Conservation (phyloP, 805 yeast species). For the Metschnikowia shivogae region DNA sequence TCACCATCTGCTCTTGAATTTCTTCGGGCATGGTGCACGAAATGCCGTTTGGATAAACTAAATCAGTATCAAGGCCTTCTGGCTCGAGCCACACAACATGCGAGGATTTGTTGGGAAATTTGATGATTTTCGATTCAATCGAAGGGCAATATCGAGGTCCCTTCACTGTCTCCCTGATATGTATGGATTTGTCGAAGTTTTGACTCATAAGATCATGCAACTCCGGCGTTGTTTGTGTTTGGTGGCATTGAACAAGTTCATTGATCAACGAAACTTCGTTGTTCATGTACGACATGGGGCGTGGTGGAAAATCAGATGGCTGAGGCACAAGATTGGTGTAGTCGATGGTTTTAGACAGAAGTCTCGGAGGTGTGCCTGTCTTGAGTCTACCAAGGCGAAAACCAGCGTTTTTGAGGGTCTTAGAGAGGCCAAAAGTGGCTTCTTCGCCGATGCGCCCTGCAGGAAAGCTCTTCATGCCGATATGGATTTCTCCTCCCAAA, state of each 20-base stretch:
- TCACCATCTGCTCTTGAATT: constrained; percentile 70
- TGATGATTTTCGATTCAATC: constrained; percentile 79
- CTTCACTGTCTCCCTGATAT: constrained; percentile 86
- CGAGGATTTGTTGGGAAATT: constrained; percentile 68
- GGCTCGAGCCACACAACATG: constrained; percentile 96
- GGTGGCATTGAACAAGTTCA: constrained; percentile 64
- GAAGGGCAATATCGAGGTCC: constrained; percentile 99
- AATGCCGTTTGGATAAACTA: constrained; percentile 96
- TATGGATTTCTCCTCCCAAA: constrained; percentile 88
- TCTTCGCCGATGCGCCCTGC: constrained; percentile 93
- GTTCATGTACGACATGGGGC: constrained; percentile 85
- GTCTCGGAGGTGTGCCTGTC: constrained; percentile 96
- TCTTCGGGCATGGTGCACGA: constrained; percentile 96
- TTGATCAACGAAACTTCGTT: constrained; percentile 55
- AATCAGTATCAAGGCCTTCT: constrained; percentile 81
- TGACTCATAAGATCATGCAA: constrained; percentile 65
- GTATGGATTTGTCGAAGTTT: constrained; percentile 80
- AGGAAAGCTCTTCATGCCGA: constrained; percentile 75
- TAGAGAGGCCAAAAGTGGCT: constrained; percentile 85
- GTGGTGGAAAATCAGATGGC: constrained; percentile 78
- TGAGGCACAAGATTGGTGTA: constrained; percentile 62
- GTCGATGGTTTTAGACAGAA: constrained; percentile 68
- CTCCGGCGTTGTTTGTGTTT: constrained; percentile 71
- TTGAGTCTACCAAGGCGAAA: constrained; percentile 84
- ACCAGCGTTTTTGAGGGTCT: constrained; percentile 71